Evolutionary conservation across 2,329 filamentous ascomycete species (phyloP).

Genomic region (Penicillium brasilianum): DNA sequence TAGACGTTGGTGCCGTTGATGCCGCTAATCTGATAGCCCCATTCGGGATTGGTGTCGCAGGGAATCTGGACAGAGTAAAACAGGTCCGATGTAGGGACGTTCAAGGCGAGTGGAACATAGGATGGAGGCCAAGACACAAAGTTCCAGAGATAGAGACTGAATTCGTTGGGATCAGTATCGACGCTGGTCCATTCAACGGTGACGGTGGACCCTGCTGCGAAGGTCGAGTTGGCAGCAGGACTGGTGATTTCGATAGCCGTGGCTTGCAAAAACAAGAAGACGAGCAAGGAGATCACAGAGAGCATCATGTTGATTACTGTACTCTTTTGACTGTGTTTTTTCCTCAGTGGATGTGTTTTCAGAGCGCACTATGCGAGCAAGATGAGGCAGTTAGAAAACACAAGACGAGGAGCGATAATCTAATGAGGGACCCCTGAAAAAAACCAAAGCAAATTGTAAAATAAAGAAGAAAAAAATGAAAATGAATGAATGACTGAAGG

Average conservation of each 20-base stretch:
- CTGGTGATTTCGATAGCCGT: constrained; percentile 33
- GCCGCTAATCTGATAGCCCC: constrained; percentile 52
- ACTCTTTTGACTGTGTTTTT: not conserved
- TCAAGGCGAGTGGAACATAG: constrained; percentile 45
- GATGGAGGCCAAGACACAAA: constrained; percentile 53
- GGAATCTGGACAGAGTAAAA: constrained; percentile 45
- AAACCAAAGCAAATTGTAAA: not conserved
- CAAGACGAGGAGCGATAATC: not conserved
- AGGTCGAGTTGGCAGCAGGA: constrained; percentile 45
- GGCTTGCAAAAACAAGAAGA: constrained; percentile 15
- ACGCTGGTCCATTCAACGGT: constrained; percentile 47
- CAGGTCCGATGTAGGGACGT: constrained; percentile 42
- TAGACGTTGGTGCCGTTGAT: constrained; percentile 55
- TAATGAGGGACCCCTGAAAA: not conserved
- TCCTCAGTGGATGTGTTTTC: not conserved
- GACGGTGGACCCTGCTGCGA: constrained; percentile 42
- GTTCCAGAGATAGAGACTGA: constrained; percentile 53
- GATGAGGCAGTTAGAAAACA: not conserved
- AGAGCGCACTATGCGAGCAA: not conserved
- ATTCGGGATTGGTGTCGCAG: constrained; percentile 43
- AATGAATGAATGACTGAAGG: not conserved
- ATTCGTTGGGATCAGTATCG: constrained; percentile 47
- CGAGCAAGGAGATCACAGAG: not conserved
- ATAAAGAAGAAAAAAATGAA: no score
- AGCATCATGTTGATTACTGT: not conserved